Base-by-base conservation (phyloP, 441 rosid genomes). In the Eugenia klotzschiana region DNA sequence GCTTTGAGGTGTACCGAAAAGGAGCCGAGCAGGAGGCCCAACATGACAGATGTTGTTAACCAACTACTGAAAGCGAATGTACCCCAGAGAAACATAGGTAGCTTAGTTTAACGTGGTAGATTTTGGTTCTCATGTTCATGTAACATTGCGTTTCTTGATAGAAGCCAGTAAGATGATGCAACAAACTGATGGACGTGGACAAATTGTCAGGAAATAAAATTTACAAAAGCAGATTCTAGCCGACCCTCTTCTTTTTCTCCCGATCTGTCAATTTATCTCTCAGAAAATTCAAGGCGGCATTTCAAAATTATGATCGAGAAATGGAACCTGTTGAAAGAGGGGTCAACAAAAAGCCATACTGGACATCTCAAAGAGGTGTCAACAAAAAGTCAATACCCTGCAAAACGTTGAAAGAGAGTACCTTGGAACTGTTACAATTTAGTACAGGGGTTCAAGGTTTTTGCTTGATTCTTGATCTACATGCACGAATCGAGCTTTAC, bases 1-100 rank as follows among this genome's bases (percentile, higher is more conserved):
- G 94, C 93, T 80, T 57, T 93, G 86, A 87, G 89, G 74, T 94
- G 98, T 53, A 90, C 92, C 4, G 91, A 93, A 49, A 84, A 82
- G 50, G 94, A 93, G 20, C 94, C 96, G 3, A 83, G 84, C 60
- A 89, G 29, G 79, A 91, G 99, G 83, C 96, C 95, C 4, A 86
- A 90, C 46, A 96, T 91, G 97, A 92, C 92, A 87, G 91, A 93
- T 57, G 99, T 89, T n/a, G 97, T 92, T 33, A 93, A 87, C 86
- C 89, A 86, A 83, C 86, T 95, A 82, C 22, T 85, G 16, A 84
- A 88, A 41, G 85, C 89, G 49, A 84, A 83, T 41, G 77, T 29
- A 79, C 51, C 82, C 29, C 60, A 4, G 22, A 84, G 52, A 72
- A 60, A 82, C 55, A 72, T 77, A 55, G 52, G 11, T 41, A 77